Base-by-base conservation (phyloP, 495 filamentous ascomycete genomes). In the Tuber borchii region DNA sequence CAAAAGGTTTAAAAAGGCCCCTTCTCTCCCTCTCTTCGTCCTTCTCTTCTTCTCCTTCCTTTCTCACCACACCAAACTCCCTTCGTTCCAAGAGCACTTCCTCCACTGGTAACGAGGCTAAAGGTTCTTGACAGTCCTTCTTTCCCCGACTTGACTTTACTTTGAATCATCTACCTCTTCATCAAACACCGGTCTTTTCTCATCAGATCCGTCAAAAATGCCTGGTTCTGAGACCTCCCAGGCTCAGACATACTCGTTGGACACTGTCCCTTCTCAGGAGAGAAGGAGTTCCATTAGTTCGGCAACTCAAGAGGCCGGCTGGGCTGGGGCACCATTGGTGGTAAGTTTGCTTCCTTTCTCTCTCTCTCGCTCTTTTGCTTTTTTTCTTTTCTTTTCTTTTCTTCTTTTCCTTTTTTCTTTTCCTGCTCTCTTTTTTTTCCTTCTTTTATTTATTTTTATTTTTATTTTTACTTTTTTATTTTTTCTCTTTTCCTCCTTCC, bases 321-420 rank as follows among this genome's bases (percentile, higher is more conserved):
- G 81, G 81, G 78, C 81, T n/a, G 81, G 81, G 14, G 77, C 83
- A 16, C 4, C 81, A 3, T 34, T 83, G 20, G 45, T 71, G 0
- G 81, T 83, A 77, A 42, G 72, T 72, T 45, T 20, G 20, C 10
- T 40, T 34, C 17, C 68, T 39, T 10, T 37, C 9, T 65, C 45
- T 14, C 22, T 9, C 2, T 42, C n/a, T n/a, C 10, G 40, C 40
- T 7, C 9, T 2, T 42, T 42, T 10, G 6, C 5, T 42, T 42
- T 42, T 42, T 42, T n/a, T 20, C 43, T 17, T 5, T 26, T 2
- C n/a, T 65, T 37, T 20, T 7, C 5, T 17, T 40, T 2, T 17
- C 6, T 34, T 34, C 22, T 1, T 20, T 70, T 37, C 5, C 3
- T 5, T 40, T 2, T 37, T 40, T 40, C 5, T 43, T 70, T 20